Base-by-base conservation (phyloP, 192 early-diverging fungal species). In the Rhizoclosmatium globosum region DNA sequence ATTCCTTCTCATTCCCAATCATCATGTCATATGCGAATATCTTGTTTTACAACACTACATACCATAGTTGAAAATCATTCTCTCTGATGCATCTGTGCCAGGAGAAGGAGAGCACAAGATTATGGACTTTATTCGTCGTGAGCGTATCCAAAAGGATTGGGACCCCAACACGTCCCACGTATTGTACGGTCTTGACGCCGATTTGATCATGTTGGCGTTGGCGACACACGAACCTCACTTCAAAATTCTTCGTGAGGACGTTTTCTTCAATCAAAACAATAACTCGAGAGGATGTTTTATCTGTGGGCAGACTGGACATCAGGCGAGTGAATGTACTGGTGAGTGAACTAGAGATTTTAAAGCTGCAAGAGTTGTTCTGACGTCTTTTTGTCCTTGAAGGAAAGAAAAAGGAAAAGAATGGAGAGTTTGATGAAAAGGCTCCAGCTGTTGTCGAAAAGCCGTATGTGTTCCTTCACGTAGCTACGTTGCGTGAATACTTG, bases 51-150 rank as follows among this genome's bases (percentile, higher is more conserved):
- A 31, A 31, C 31, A 31, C 31, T 31, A 31, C 31, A 31, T 31
- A 31, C 31, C 31, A 17, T 59, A 87, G 86, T 64, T 97, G 47
- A 92, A 97, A 85, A 91, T 99, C 53, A 91, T 99, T 67, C 88
- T 99, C 3, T 98, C 96, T 45, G 98, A 96, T 41, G 96, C 94
- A 47, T 94, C 93, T 58, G 96, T 98, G 0, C 97, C 97, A 17
- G 98, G 98, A 64, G 98, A 99, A 85, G 98, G 98, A 64, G 98
- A 99, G 85, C 98, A 99, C 88, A 99, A 99, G 83, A 98, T 99
- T 73, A 98, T 99, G 98, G 98, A 99, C 83, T 99, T 93, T 71
- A 97, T 99, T 71, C 94, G 98, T 48, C 87, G 93, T 31, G 86
- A 93, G 45, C 93, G 95, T 47, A 91, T 90, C 3, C 92, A 93